Base-by-base conservation (phyloP, 2,329 filamentous ascomycete genomes). In the Bipolaris zeicola region DNA sequence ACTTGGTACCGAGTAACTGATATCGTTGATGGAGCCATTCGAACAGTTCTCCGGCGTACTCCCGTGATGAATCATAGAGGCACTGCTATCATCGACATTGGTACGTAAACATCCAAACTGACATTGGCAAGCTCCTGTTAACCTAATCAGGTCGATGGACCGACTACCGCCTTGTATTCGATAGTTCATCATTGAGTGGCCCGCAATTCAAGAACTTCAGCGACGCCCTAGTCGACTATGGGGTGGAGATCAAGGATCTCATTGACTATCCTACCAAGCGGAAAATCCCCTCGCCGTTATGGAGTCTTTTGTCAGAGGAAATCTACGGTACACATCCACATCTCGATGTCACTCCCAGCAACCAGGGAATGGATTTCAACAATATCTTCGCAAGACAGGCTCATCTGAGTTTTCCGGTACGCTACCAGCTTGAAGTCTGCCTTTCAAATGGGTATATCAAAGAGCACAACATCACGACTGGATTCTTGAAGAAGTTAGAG, bases 351-450 rank as follows among this genome's bases (percentile, higher is more conserved):
- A 39, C 24, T 3, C 8, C 58, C 18, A 38, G 48, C 2, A 31
- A 52, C 2, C 57, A 52, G 11, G 28, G 20, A 6, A 64, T 67
- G 3, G 51, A 48, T 5, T 66, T 72, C 31, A 60, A 70, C 7
- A 67, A 76, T 20, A 72, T 80, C 2, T 60, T 79, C 20, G 55
- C 58, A n/a, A 47, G 55, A 16, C 65, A 65, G 11, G 45, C 71
- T 8, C 62, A 69, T 36, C 54, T 63, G 63, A 76, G 52, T 0
- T 97, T 92, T 59, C 78, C 86, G 0, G 85, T 96, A 1, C 85
- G 91, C 14, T 99, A 98, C 70, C 92, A 96, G 72, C 83, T 99
- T 0, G 94, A 99, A 73, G 93, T 92, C 0, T 98, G 94, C 71
- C 82, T 98, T n/a, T 96, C 93, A 0, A 85, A 89, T 26, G 87